These are phyloP conservation scores for Scleroderma citrinum DNA, from an alignment of 768 basidiomycete species.

Conservation along the genomic window DNA sequence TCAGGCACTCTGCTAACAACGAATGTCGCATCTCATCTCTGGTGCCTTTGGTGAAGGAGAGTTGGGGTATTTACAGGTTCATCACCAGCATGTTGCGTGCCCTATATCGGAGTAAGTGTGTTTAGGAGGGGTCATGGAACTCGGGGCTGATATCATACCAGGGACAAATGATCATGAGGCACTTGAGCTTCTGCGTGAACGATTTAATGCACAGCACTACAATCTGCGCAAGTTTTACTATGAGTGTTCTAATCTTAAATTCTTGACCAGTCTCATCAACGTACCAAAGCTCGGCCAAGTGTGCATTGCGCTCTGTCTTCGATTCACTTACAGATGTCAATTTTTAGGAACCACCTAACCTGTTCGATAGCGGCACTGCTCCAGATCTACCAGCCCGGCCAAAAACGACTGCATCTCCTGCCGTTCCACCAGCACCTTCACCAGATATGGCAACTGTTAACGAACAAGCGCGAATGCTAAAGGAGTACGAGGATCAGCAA, in stretches of 20 bases:
- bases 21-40: slow-evolving; percentile 95
- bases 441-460: slow-evolving; percentile 68
- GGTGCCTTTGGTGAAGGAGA: slow-evolving; percentile 97
- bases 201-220: slow-evolving; percentile 89
- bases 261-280: slow-evolving; percentile 94
- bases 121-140: not conserved
- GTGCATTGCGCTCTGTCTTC: slow-evolving; percentile 1
- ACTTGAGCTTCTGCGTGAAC: slow-evolving; percentile 79
- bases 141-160: slow-evolving; percentile 27
- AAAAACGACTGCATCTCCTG: slow-evolving; percentile 45
- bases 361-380: slow-evolving; percentile 73
- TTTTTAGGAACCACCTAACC: slow-evolving; percentile 88
- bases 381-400: slow-evolving; percentile 87
- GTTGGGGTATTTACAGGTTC: slow-evolving; percentile 98
- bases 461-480: slow-evolving; percentile 91
- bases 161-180: slow-evolving; percentile 88
- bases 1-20: slow-evolving; percentile 86
- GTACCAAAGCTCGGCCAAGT: slow-evolving; percentile 96
- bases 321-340: not conserved
- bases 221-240: slow-evolving; percentile 97
- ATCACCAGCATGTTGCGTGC: slow-evolving; percentile 98
- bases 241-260: slow-evolving; percentile 98
- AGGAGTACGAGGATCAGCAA: slow-evolving; percentile 95
- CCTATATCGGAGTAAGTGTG: slow-evolving; percentile 79
- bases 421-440: slow-evolving; percentile 70